Conservation (phyloP, 148 eudicot genomes). For the Dianthus caryophyllus region DNA sequence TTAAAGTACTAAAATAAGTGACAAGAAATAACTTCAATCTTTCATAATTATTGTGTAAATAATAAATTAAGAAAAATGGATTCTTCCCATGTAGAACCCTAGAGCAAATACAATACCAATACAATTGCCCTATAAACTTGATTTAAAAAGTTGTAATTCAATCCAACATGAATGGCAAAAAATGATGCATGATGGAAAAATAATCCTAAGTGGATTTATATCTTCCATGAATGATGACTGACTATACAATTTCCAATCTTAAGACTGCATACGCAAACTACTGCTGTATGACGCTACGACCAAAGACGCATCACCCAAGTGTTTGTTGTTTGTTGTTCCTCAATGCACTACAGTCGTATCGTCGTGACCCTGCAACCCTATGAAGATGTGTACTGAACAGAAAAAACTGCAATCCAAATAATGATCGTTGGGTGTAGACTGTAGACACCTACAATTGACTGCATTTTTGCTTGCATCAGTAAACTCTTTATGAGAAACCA, state of each 20-base stretch:
- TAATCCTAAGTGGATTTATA: conserved; percentile 19
- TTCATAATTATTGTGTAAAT: background rate
- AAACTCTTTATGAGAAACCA: background rate
- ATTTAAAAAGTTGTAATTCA: background rate
- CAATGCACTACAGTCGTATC: conserved; percentile 13
- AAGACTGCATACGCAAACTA: conserved; percentile 9
- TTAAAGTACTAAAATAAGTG: too few species aligned
- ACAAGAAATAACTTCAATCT: too few species aligned
- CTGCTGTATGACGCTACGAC: background rate
- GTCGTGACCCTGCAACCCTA: conserved; percentile 10
- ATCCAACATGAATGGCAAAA: conserved; percentile 23
- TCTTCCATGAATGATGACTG: conserved; percentile 1
- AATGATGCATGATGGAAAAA: conserved; percentile 6
- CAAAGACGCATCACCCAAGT: conserved; percentile 19
- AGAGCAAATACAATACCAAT: conserved; percentile 1
- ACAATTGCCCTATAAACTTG: conserved; percentile 8
- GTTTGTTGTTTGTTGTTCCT: too few species aligned
- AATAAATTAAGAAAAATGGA: background rate
- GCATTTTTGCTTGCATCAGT: conserved; percentile 7
- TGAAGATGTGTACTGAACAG: conserved; percentile 16
- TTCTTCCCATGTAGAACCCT: conserved; percentile 16
- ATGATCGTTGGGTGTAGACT: conserved; percentile 12
- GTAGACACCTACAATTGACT: conserved; percentile 20
- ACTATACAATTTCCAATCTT: conserved; percentile 26
- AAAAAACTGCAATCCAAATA: conserved; percentile 16